Conservation (phyloP, 2,329 filamentous ascomycete species). For the Gnomoniopsis smithogilvyi region DNA sequence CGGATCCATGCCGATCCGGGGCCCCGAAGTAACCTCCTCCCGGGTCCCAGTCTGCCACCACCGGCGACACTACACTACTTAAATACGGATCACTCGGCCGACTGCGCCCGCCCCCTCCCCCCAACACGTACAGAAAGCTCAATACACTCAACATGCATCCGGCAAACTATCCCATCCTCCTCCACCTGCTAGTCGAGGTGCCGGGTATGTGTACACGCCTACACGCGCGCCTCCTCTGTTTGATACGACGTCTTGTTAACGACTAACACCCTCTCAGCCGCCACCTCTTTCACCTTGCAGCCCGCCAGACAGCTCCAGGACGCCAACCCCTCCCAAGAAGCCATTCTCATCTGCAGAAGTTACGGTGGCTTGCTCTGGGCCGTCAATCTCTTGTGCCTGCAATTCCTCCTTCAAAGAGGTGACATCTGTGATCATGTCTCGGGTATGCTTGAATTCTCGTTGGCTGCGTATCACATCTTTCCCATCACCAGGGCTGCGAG, state of each 20-base stretch:
- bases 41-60: too few relatives aligned
- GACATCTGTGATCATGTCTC: conserved; percentile 30
- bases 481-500: conserved; percentile 41
- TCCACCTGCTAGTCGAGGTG: conserved; percentile 14
- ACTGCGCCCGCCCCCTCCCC: too few relatives aligned
- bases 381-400: conserved; percentile 41
- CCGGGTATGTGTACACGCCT: neutral
- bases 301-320: conserved; percentile 38
- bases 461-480: conserved; percentile 48
- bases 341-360: conserved; percentile 41
- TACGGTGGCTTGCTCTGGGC: conserved; percentile 46
- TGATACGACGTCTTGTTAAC: too few relatives aligned
- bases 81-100: neutral
- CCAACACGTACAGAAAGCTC: neutral
- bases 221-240: neutral
- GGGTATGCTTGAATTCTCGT: conserved; percentile 33
- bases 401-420: conserved; percentile 34
- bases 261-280: conserved; percentile 31
- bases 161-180: conserved; percentile 7
- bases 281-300: conserved; percentile 41
- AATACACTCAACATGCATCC: neutral
- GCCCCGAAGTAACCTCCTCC: too few relatives aligned
- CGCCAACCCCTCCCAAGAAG: conserved; percentile 34
- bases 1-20: too few relatives aligned
- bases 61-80: too few relatives aligned